These are phyloP conservation scores for Sordariomycetes sp. DNA, from an alignment of 2,329 filamentous ascomycete species.

Conservation along the genomic window DNA sequence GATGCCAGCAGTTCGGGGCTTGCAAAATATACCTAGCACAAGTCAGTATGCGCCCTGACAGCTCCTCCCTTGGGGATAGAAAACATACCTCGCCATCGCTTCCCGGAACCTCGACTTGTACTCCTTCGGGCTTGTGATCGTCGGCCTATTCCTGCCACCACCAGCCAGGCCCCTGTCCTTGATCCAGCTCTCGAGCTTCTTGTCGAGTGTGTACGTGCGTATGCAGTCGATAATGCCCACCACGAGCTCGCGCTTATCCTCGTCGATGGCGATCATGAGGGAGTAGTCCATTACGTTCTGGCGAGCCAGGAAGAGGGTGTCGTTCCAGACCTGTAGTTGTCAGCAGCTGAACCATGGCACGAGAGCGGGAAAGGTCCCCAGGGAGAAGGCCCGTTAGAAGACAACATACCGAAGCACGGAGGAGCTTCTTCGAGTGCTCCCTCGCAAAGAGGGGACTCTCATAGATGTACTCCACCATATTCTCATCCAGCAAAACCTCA, in stretches of 20 bases:
- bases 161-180: constrained; percentile 84
- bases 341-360: not conserved
- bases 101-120: constrained; percentile 94
- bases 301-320: constrained; percentile 85
- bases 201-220: constrained; percentile 97
- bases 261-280: constrained; percentile 96
- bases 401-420: constrained; percentile 58
- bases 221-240: constrained; percentile 99
- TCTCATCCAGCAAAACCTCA: constrained; percentile 93
- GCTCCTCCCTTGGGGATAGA: not conserved
- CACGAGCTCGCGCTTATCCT: constrained; percentile 78
- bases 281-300: constrained; percentile 99
- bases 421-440: constrained; percentile 90
- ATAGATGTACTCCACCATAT: constrained; percentile 98
- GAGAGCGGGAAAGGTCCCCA: not conserved
- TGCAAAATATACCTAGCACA: constrained; percentile 55
- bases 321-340: constrained; percentile 61
- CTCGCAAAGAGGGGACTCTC: constrained; percentile 91
- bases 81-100: constrained; percentile 80
- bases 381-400: not conserved
- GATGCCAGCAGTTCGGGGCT: constrained; percentile 66
- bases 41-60: not conserved
- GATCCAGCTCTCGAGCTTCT: constrained; percentile 99
- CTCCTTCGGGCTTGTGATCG: constrained; percentile 93
- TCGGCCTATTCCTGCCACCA: constrained; percentile 72